Conservation (phyloP, 164 flowering plant species). For the Umbilicus rupestris region DNA sequence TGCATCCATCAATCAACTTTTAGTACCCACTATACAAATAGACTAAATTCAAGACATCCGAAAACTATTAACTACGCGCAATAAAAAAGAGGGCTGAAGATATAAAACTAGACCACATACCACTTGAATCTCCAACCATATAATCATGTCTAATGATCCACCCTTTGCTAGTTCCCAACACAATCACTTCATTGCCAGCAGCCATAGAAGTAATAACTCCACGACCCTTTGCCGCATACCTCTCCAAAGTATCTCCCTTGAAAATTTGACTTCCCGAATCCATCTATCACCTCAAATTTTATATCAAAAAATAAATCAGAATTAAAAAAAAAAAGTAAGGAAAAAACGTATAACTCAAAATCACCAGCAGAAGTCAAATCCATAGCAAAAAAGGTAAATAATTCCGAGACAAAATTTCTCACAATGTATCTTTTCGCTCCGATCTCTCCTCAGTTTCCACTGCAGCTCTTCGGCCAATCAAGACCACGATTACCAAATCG, state of each 20-base stretch:
- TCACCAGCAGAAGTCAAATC: too few species aligned
- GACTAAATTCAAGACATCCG: too few species aligned
- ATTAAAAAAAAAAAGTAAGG: neutral
- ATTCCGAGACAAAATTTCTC: too few species aligned
- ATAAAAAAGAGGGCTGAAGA: neutral
- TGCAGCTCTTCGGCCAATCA: too few species aligned
- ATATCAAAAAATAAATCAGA: neutral
- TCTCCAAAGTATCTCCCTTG: conserved; percentile 78
- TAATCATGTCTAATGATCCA: conserved; percentile 94
- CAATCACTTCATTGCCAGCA: conserved; percentile 91
- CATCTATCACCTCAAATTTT: conserved; percentile 26
- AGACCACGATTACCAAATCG: too few species aligned
- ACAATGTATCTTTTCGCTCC: too few species aligned
- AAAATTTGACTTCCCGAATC: conserved; percentile 64
- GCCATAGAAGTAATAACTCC: too few species aligned
- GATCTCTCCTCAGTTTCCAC: too few species aligned
- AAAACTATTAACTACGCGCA: neutral
- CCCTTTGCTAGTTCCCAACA: conserved; percentile 88
- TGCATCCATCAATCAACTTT: too few species aligned
- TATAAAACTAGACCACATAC: conserved; percentile 28
- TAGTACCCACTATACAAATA: too few species aligned
- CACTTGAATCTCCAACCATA: conserved; percentile 82
- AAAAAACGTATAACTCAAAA: too few species aligned
- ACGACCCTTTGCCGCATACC: conserved; percentile 87
- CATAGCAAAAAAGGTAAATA: too few species aligned